phyloP scores from a whole-genome alignment of 2,329 filamentous ascomycete species.

The Pleoardoris graminearum region DNA sequence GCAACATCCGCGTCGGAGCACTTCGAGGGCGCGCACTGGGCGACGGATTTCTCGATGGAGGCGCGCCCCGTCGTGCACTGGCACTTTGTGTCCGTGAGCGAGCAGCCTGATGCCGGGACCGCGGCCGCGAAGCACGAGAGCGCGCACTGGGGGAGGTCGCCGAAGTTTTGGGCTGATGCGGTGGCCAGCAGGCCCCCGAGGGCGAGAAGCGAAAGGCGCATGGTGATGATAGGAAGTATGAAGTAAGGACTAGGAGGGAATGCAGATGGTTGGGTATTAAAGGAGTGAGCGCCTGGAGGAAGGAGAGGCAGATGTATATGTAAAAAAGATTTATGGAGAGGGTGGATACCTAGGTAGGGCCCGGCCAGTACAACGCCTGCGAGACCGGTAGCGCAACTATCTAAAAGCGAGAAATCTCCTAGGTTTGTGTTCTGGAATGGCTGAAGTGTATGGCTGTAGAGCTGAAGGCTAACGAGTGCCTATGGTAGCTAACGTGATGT shows the following conservation, averaged over 20 bases:
- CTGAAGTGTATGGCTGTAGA: too few species aligned
- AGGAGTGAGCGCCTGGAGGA: too few species aligned
- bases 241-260: neutral
- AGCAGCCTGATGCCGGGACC: slow-evolving; percentile 54
- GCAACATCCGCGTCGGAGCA: slow-evolving; percentile 46
- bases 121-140: slow-evolving; percentile 54
- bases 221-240: neutral
- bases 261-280: neutral
- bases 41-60: slow-evolving; percentile 46
- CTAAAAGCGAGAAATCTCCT: too few species aligned
- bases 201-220: slow-evolving; percentile 2
- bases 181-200: neutral
- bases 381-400: too few species aligned
- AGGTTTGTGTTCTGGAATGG: too few species aligned
- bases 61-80: slow-evolving; percentile 53
- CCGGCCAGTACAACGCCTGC: too few species aligned
- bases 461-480: too few species aligned
- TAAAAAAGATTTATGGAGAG: neutral
- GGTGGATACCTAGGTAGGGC: neutral
- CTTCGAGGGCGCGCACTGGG: slow-evolving; percentile 43
- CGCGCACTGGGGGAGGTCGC: neutral
- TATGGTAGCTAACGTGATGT: too few species aligned
- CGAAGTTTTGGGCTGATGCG: neutral
- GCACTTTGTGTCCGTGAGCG: slow-evolving; percentile 53
- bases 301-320: too few species aligned